A percentile compares a stretch with the other conserved stretches of the same genome.
Evolutionary conservation across 2,329 filamentous ascomycete species (phyloP).

Genomic region (Xylaria sp.): DNA sequence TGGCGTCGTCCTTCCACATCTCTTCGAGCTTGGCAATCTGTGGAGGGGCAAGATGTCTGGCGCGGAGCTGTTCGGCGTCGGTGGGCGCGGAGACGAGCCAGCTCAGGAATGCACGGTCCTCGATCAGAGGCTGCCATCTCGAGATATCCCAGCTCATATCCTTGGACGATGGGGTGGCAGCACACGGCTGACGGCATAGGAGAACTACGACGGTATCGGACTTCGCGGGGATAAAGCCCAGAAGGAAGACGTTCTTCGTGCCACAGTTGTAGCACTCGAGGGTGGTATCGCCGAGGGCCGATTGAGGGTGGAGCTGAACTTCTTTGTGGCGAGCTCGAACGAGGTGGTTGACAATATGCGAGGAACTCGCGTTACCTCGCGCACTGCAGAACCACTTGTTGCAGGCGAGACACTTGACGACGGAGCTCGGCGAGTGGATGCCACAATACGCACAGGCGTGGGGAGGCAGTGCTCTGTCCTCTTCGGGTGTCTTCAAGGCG

Average conservation of each 20-base stretch:
- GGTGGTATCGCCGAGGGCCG: constrained; percentile 92
- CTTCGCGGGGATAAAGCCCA: constrained; percentile 98
- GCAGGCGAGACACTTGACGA: constrained; percentile 95
- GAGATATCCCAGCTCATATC: constrained; percentile 99
- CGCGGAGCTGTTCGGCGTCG: constrained; percentile 95
- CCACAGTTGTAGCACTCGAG: constrained; percentile 99
- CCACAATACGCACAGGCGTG: constrained; percentile 99
- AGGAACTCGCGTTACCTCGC: constrained; percentile 94
- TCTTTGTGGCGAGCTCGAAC: constrained; percentile 98
- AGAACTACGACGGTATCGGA: constrained; percentile 98
- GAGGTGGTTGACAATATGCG: constrained; percentile 97
- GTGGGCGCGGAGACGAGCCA: constrained; percentile 93
- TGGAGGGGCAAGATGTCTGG: constrained; percentile 90
- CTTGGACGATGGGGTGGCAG: constrained; percentile 92
- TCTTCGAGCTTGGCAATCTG: constrained; percentile 97
- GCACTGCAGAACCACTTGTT: constrained; percentile 99
- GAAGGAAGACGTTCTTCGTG: constrained; percentile 97
- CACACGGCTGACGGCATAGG: constrained; percentile 95
- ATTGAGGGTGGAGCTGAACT: constrained; percentile 94
- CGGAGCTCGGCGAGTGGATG: constrained; percentile 93
- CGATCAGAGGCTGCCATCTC: constrained; percentile 96
- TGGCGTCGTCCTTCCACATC: constrained; percentile 96
- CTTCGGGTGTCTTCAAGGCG: constrained; percentile 69
- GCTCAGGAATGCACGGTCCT: constrained; percentile 91
- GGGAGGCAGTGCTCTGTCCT: constrained; percentile 89